phyloP scores from a whole-genome alignment of 1,284 basidiomycete genomes.

The Tylopilus sp. region DNA sequence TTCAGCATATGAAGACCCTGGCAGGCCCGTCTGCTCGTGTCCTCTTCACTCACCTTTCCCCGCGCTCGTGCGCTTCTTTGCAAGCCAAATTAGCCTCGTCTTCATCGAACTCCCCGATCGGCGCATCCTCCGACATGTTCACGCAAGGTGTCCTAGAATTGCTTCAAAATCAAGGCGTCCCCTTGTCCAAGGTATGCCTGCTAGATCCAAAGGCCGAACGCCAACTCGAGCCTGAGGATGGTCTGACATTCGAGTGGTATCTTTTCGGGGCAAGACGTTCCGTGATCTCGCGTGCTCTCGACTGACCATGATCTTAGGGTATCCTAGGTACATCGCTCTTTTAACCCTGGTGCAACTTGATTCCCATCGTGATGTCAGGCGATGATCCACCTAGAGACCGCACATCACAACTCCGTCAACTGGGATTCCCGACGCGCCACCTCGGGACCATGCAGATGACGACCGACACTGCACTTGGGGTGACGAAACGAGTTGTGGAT shows the following conservation, averaged over 20 bases:
- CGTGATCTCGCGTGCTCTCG: not conserved
- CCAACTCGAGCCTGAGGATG: slow-evolving; percentile 80
- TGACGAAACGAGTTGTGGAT: slow-evolving; percentile 89
- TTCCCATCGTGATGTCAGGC: slow-evolving; percentile 54
- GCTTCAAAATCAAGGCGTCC: slow-evolving; percentile 60
- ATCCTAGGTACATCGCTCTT: slow-evolving; percentile 61
- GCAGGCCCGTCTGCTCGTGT: slow-evolving; percentile 76
- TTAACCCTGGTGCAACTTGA: not conserved
- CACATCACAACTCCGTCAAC: slow-evolving; percentile 86
- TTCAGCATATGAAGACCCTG: slow-evolving; percentile 86
- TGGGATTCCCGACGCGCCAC: slow-evolving; percentile 90
- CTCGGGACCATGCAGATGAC: slow-evolving; percentile 96
- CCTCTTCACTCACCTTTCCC: slow-evolving; percentile 88
- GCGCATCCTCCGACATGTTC: slow-evolving; percentile 58
- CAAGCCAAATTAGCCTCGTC: slow-evolving; percentile 49
- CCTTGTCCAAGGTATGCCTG: slow-evolving; percentile 79
- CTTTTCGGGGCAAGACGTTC: slow-evolving; percentile 77
- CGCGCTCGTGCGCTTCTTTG: slow-evolving; percentile 73
- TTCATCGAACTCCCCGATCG: slow-evolving; percentile 35
- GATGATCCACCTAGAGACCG: slow-evolving; percentile 93
- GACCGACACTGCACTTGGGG: slow-evolving; percentile 96
- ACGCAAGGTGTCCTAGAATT: slow-evolving; percentile 74
- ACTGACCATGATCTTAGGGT: slow-evolving; percentile 53
- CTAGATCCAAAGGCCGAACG: slow-evolving; percentile 88
- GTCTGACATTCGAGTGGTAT: slow-evolving; percentile 85